Base-by-base conservation (phyloP, 1,284 basidiomycete species). In the Cystobasidiaceae sp. region DNA sequence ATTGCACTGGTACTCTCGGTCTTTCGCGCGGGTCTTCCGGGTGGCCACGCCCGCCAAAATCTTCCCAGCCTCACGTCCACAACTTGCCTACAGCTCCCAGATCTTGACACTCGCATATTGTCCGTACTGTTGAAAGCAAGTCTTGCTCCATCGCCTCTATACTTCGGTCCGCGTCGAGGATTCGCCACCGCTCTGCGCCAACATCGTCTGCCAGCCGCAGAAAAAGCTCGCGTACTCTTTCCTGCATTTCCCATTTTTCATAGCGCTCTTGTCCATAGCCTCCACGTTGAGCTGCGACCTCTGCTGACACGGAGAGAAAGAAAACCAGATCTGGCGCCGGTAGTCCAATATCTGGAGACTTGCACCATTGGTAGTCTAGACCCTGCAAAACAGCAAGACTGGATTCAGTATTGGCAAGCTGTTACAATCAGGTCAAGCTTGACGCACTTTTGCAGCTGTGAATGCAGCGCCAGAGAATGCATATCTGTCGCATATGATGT, bases 401-500 rank as follows among this genome's bases (percentile, higher is more conserved):
- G 27, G 19, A 9, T 27, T 50, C 46, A 61, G 45, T 41, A 39
- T 45, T 4, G n/a, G 21, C 50, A 23, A n/a, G 37, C 32, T 28
- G 21, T 28, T 32, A 30, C 44, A 50, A 83, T 84, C n/a, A n/a
- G n/a, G n/a, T 15, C 39, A 39, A 21, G 28, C 3, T 41, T 27
- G 25, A 43, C 71, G 37, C 51, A 81, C 84, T 77, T 97, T 97
- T 51, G 92, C 86, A 4, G 86, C 84, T 0, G 91, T 90, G 78
- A 97, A 98, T 1, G 93, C 93, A 69, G 94, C 88, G 0, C 94
- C 96, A 1, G 93, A 97, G 77, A 97, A 98, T 0, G 93, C 90
- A 76, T 98, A 99, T 37, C 96, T 84, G 76, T 98, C 94, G 72
- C 90, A 91, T 30, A 99, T 79, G 72, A 98, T 80, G 0, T 83